phyloP scores from a whole-genome alignment of 345 rosid species.

The Raphanus raphanistrum region DNA sequence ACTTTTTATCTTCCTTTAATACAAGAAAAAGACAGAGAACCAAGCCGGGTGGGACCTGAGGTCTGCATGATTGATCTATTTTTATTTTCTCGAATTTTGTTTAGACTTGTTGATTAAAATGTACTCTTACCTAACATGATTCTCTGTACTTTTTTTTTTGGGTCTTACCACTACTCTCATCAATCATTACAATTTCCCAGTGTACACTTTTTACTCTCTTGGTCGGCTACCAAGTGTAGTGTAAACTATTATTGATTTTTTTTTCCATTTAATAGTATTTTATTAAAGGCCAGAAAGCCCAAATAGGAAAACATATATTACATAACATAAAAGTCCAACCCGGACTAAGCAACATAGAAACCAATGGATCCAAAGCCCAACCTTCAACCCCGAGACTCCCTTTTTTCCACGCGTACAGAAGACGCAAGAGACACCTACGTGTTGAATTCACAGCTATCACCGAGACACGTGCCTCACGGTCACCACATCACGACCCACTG shows the following conservation, averaged over 20 bases:
- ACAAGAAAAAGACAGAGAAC: neutral
- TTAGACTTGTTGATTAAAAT: neutral
- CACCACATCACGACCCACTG: no score
- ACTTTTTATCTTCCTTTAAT: neutral
- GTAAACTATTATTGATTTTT: neutral
- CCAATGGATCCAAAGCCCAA: no score
- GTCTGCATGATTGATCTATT: neutral
- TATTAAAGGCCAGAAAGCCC: no score
- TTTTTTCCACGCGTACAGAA: no score
- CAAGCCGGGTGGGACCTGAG: constrained; percentile 5
- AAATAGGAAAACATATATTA: no score
- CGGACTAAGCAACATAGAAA: no score
- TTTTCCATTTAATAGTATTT: no score
- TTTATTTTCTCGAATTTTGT: neutral
- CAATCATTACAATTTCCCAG: neutral
- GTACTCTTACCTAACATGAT: neutral
- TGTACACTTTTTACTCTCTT: neutral
- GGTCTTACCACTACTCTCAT: neutral
- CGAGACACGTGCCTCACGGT: no score
- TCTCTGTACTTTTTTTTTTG: neutral
- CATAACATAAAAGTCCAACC: no score
- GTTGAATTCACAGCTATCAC: no score
- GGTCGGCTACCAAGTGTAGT: neutral
- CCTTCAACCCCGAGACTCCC: no score
- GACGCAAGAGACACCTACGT: no score